Conservation (phyloP, 768 basidiomycete genomes). For the Albatrellus ellisii region DNA sequence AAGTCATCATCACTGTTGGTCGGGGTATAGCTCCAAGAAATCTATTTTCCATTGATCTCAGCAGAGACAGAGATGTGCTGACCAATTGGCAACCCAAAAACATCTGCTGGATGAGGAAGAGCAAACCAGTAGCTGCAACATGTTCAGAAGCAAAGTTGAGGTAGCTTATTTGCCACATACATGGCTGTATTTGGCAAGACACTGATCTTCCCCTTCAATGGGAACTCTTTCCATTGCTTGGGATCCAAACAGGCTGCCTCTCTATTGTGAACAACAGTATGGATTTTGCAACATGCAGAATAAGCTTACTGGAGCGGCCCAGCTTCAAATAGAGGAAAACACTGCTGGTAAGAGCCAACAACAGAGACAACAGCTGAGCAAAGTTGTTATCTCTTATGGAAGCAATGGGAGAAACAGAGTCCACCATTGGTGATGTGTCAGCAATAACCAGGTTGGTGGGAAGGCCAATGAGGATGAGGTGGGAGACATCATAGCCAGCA, state of each 20-base stretch:
- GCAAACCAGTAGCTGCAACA: constrained; percentile 76
- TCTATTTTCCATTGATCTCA: constrained; percentile 81
- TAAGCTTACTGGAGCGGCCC: constrained; percentile 22
- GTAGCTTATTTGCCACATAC: no score
- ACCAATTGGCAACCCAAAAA: constrained; percentile 89
- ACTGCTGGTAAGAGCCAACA: constrained; percentile 34
- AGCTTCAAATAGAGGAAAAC: constrained; percentile 43
- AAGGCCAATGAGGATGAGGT: constrained; percentile 53
- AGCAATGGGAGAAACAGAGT: constrained; percentile 13
- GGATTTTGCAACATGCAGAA: background rate
- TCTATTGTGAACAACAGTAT: constrained; percentile 24
- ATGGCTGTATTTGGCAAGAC: constrained; percentile 94
- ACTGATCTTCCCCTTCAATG: constrained; percentile 65
- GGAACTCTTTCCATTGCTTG: constrained; percentile 68
- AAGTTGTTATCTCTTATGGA: constrained; percentile 22
- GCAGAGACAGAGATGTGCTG: constrained; percentile 92
- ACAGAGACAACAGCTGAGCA: constrained; percentile 37
- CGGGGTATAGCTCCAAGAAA: constrained; percentile 91
- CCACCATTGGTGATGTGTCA: constrained; percentile 6
- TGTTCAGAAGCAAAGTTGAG: background rate
- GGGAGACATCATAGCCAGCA: constrained; percentile 43
- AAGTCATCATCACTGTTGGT: constrained; percentile 87
- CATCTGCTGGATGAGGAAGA: constrained; percentile 57
- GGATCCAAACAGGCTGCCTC: constrained; percentile 65
- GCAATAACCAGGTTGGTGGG: constrained; percentile 18